phyloP scores from a whole-genome alignment of 495 filamentous ascomycete genomes.

The Talaromyces nanjingensis region DNA sequence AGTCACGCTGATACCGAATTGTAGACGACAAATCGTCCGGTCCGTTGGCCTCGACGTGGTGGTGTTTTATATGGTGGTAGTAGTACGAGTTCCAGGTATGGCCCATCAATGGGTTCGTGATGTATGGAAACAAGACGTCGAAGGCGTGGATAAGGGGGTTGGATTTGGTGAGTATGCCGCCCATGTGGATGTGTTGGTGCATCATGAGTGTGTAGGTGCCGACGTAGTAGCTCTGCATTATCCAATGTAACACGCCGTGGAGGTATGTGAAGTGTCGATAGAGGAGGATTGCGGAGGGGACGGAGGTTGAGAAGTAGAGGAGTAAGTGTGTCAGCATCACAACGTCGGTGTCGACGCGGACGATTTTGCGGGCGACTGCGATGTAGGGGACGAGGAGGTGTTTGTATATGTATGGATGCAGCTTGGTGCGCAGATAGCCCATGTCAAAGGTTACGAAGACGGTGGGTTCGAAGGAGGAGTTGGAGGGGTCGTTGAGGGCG shows the following conservation, averaged over 20 bases:
- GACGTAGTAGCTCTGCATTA: conserved; percentile 55
- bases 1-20: conserved; percentile 68
- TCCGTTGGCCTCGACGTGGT: conserved; percentile 77
- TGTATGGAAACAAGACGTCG: conserved; percentile 62
- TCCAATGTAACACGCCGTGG: conserved; percentile 57
- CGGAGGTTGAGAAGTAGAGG: conserved; percentile 58
- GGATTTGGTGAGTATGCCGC: conserved; percentile 49
- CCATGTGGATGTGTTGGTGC: conserved; percentile 76
- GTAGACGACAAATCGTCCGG: conserved; percentile 69
- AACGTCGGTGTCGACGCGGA: conserved; percentile 58
- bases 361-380: conserved; percentile 43
- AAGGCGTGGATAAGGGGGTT: conserved; percentile 30
- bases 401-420: conserved; percentile 31
- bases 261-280: conserved; percentile 57
- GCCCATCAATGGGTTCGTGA: conserved; percentile 68
- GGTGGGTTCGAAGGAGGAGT: conserved; percentile 44
- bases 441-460: conserved; percentile 47
- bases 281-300: conserved; percentile 59
- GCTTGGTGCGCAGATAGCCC: conserved; percentile 24
- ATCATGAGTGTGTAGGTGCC: conserved; percentile 74
- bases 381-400: conserved; percentile 51
- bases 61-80: conserved; percentile 80
- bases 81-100: conserved; percentile 81
- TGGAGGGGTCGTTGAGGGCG: conserved; percentile 44
- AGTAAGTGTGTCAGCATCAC: conserved; percentile 72